Evolutionary conservation across 495 filamentous ascomycete species (phyloP), one percentile per base, ranked within the genome.

Genomic region (Penicillium angulare): DNA sequence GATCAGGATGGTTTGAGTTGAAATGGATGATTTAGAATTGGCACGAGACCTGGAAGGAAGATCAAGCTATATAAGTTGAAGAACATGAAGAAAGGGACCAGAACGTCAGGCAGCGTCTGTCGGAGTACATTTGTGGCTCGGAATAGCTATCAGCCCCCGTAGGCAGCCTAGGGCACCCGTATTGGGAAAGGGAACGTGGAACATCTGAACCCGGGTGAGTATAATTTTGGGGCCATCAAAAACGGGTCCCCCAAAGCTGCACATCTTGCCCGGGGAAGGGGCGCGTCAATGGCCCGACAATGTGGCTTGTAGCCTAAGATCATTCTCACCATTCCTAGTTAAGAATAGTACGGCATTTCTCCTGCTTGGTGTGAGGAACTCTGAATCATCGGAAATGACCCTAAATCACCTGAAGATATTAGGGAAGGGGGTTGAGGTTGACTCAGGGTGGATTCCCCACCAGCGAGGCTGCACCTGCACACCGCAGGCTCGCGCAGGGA

Each of bases 401-500:
- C 39, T 56, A 47, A 56, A 31, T 52, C 53, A 56, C 47, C 38
- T 41, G 38, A 5, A 40, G 10, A 10, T 27, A 27, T 27, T 27
- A n/a, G n/a, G n/a, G 36, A 21, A 17, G 4, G 29, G 26, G 3
- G 15, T 45, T 33, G 27, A 45, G n/a, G 29, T 46, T 33, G 27
- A 33, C 43, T 26, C 22, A 47, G 18, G 26, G 22, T 38, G 10
- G 22, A 38, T 13, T 33, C 38, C 47, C 36, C 29, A 36, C 26
- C 15, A 31, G 47, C 50, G 46, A 57, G 56, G 58, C 52, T 50
- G 39, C 47, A 32, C 49, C 9, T 20, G 43, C 41, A 40, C 56
- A 59, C 56, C 56, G 52, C 51, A 43, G 50, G 20, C 8, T 16
- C 21, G 27, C 56, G 52, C 51, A 43, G 50, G 20, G 13, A 17